Base-by-base conservation (phyloP, 345 rosid genomes). In the Lepidium africanum region DNA sequence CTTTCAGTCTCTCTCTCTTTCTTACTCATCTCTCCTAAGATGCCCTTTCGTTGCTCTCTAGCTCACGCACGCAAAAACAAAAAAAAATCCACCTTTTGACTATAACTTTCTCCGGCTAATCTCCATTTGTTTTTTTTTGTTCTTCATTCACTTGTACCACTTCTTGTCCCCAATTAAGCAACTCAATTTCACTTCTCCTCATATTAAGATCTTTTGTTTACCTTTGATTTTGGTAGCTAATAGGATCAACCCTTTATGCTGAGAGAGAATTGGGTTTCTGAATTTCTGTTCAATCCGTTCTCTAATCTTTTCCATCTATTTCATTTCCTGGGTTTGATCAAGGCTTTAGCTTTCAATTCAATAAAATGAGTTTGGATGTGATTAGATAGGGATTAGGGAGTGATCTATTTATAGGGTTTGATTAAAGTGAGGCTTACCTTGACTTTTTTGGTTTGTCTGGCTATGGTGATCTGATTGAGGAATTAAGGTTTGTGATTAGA, bases 1-100 rank as follows among this genome's bases (percentile, higher is more conserved):
- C 86, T 81, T 79, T 82, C 83, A 46, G n/a, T 82, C 80, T 81
- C 85, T 46, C 63, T 54, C 71, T 73, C 63, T 40, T 30, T 30
- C 33, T 30, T 30, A 30, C 33, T 30, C 33, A 30, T 80, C 80
- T 79, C 83, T 39, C 58, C 48, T 69, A 71, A 58, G 59, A 50
- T 71, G 69, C 78, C 78, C 65, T 68, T 54, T 75, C 47, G 69
- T 37, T 16, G 59, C 71, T 56, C 30, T 62, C 48, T 43, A 43
- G 35, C 54, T 70, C 63, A 10, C 63, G 63, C 78, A 66, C 77
- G 63, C 77, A 65, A 59, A 1, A 21, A 21, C 23, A 58, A 61
- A 54, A 61, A 54, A 70, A 23, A 63, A 12, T 38, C 63, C 13
- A 10, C 67, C 76, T 79, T 85, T 85, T 85, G 89, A 83, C 89